A percentile compares a stretch with the other conserved stretches of the same genome.
These are phyloP conservation scores for Paramecium pentaurelia DNA, from an alignment of 73 alveolate species.

Conservation along the genomic window DNA sequence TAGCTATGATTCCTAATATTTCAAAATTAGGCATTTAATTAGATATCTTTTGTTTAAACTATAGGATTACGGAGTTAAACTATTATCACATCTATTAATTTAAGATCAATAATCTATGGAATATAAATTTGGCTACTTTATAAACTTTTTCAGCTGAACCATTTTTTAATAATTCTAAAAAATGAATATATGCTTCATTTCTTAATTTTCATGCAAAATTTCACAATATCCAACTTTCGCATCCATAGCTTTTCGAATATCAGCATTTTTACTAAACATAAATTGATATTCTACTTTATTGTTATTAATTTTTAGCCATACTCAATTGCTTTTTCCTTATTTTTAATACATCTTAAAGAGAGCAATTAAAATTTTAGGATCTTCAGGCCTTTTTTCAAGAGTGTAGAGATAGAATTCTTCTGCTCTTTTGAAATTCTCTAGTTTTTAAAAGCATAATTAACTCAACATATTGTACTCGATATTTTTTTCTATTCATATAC, in stretches of 20 bases:
- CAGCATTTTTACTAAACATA: neutral
- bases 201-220: neutral
- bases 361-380: neutral
- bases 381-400: neutral
- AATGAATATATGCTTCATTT: neutral
- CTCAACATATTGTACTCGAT: neutral
- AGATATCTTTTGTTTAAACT: neutral
- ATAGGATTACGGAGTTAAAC: neutral
- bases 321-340: neutral
- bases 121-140: neutral
- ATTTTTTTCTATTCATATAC: neutral
- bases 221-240: neutral
- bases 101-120: neutral
- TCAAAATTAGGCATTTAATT: neutral
- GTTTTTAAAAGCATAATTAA: neutral
- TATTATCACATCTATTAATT: neutral
- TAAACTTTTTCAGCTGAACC: neutral
- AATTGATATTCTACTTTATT: neutral
- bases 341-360: neutral
- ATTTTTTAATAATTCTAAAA: neutral
- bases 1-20: neutral
- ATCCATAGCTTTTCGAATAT: neutral
- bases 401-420: neutral
- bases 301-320: neutral
- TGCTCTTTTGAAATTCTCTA: neutral